Percentiles rank a stretch among this genome's conserved stretches.
Evolutionary conservation across 2,329 filamentous ascomycete species (phyloP).

Genomic region (Trichothecium sympodiale): DNA sequence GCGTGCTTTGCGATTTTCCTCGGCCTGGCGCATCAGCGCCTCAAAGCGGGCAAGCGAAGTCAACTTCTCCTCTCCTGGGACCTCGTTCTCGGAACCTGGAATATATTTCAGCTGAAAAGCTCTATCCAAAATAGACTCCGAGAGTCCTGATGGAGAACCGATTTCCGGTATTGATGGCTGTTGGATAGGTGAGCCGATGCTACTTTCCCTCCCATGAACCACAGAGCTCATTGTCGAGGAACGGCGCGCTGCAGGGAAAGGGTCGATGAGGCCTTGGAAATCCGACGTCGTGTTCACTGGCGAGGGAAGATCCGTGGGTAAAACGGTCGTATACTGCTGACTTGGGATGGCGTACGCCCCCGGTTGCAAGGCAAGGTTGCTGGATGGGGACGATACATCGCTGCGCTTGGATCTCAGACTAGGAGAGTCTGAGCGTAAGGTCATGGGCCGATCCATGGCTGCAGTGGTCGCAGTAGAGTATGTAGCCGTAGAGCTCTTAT

Average conservation of each 20-base stretch:
- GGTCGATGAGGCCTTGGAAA: constrained; percentile 44
- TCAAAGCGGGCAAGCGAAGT: constrained; percentile 56
- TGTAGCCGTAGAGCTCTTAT: constrained; percentile 37
- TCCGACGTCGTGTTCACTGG: constrained; percentile 43
- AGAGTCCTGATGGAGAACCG: constrained; percentile 39
- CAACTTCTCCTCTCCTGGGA: constrained; percentile 49
- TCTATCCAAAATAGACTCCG: constrained; percentile 57
- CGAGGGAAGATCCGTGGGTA: constrained; percentile 45
- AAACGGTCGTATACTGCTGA: constrained; percentile 39
- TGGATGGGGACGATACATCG: constrained; percentile 49
- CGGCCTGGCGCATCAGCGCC: constrained; percentile 51
- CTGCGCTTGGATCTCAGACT: constrained; percentile 52
- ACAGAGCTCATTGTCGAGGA: constrained; percentile 49
- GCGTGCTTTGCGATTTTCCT: constrained; percentile 34
- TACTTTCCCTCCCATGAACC: constrained; percentile 36
- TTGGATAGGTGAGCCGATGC: constrained; percentile 39
- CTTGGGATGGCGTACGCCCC: constrained; percentile 25
- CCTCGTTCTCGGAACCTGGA: constrained; percentile 44
- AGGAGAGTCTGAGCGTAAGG: constrained; percentile 45
- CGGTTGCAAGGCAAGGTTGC: constrained; percentile 28
- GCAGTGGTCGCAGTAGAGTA: constrained; percentile 21
- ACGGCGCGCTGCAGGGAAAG: constrained; percentile 46
- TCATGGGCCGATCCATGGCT: constrained; percentile 31
- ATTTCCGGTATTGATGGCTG: constrained; percentile 27
- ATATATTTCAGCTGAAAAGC: constrained; percentile 54